Base-by-base conservation (phyloP, 768 basidiomycete genomes). In the Rhizopogon sp. region DNA sequence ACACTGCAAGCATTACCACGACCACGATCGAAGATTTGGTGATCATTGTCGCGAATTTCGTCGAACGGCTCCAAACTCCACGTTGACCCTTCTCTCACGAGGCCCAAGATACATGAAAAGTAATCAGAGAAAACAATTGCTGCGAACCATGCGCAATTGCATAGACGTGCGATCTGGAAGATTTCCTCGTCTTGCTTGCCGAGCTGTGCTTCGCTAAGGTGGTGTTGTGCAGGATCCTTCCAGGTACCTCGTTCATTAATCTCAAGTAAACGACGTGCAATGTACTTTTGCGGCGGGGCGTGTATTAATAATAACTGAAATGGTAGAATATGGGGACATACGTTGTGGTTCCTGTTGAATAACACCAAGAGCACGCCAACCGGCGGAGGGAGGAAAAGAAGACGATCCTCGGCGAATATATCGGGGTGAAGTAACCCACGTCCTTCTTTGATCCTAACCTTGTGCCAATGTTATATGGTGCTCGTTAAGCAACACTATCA, bases 331-430 rank as follows among this genome's bases (percentile, higher is more conserved):
- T 4, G 11, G 4, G 16, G 13, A 69, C 85, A 59, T 59, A 91
- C 90, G 62, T 90, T 93, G 64, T 93, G 91, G 58, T 93, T 93
- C n/a, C 91, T 79, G 64, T 78, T 90, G 77, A 93, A 93, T 16
- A 91, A 65, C 20, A 92, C 79, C 20, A 93, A 76, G n/a, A 93
- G 66, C 4, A 78, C 82, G 55, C 85, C 83, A 50, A 84, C 82
- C 1, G 83, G 84, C 1, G 90, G 90, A 1, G 91, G 90, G 16
- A 93, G 80, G 7, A 90, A 75, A 25, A 91, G 72, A 7, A 93
- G 71, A 35, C 91, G 75, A 57, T 90, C 85, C 65, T 93, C 91
- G 0, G 88, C 82, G 64, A 93, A 93, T 0, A 78, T 74, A 54
- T 93, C 91, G 2, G 85, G 86, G 59, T 76, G 72, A 6, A 93